Conservation (phyloP, 2,329 filamentous ascomycete species). For the Fusarium newnesense region DNA sequence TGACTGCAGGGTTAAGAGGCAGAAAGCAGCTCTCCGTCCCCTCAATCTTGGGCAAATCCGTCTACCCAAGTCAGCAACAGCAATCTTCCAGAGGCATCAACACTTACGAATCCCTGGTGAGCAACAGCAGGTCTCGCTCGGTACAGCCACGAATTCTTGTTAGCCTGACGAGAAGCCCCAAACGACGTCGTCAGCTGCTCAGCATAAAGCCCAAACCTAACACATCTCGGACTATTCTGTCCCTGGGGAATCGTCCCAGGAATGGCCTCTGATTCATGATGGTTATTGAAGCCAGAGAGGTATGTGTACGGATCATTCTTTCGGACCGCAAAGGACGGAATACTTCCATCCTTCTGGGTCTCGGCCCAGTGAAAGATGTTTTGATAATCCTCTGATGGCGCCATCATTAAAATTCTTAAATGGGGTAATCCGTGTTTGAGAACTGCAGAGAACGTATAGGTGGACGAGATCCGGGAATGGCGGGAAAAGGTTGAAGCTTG, state of each 20-base stretch:
- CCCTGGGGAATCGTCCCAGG: constrained; percentile 58
- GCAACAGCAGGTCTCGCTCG: constrained; percentile 45
- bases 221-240: constrained; percentile 56
- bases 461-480: background rate
- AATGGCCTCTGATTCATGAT: constrained; percentile 55
- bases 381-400: constrained; percentile 53
- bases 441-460: background rate
- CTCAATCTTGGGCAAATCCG: constrained; percentile 38
- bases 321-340: constrained; percentile 63
- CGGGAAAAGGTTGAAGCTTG: background rate
- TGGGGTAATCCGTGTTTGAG: background rate
- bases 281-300: constrained; percentile 65
- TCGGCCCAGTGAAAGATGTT: constrained; percentile 68
- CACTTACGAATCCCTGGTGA: constrained; percentile 44
- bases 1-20: constrained; percentile 36
- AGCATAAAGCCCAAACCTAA: constrained; percentile 51
- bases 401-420: background rate
- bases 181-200: constrained; percentile 57
- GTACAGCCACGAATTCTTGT: constrained; percentile 48
- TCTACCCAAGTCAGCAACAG: constrained; percentile 6
- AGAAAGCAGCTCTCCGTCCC: constrained; percentile 42
- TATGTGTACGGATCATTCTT: constrained; percentile 60
- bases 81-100: rapidly evolving
- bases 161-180: constrained; percentile 44
- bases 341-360: constrained; percentile 65